Percentiles rank a stretch among this genome's conserved stretches.
phyloP scores from a whole-genome alignment of 2,329 filamentous ascomycete species.

The Tolypocladium tropicale region DNA sequence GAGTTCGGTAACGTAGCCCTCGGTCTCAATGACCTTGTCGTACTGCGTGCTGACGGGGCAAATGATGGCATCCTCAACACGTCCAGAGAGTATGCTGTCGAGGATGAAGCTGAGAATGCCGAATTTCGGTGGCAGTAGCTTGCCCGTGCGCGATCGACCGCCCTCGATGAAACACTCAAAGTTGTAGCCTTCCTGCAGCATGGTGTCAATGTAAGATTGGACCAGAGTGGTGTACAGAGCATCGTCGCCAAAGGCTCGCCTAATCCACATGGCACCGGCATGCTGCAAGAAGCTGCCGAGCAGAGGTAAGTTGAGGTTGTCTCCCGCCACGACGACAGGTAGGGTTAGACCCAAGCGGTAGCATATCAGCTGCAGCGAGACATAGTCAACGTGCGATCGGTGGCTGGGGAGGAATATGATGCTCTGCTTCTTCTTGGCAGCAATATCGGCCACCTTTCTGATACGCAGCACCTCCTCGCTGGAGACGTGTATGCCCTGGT shows the following conservation, averaged over 20 bases:
- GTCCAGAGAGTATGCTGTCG: conserved; percentile 78
- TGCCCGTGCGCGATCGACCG: conserved; percentile 83
- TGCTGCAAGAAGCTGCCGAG: conserved; percentile 87
- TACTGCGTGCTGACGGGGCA: conserved; percentile 97
- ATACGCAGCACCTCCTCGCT: conserved; percentile 85
- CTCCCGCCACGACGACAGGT: conserved; percentile 86
- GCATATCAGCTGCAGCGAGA: conserved; percentile 89
- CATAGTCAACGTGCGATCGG: conserved; percentile 91
- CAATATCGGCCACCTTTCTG: conserved; percentile 70
- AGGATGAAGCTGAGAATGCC: conserved; percentile 88
- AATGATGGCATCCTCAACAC: conserved; percentile 83
- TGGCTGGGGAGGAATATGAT: conserved; percentile 95
- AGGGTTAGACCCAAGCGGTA: conserved; percentile 83
- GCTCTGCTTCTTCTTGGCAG: conserved; percentile 79
- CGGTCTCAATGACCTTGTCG: conserved; percentile 97
- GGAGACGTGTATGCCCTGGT: conserved; percentile 93
- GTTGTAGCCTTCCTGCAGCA: conserved; percentile 86
- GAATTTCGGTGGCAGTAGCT: conserved; percentile 88
- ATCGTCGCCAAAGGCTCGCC: conserved; percentile 85
- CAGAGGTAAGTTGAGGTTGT: conserved; percentile 91
- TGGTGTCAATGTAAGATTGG: conserved; percentile 87
- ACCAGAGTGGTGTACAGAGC: conserved; percentile 85
- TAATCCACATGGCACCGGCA: conserved; percentile 96
- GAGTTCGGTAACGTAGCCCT: conserved; percentile 90
- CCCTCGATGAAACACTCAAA: conserved; percentile 98